A percentile compares a stretch with the other conserved stretches of the same genome.
These are phyloP conservation scores for Lolium multiflorum DNA, from an alignment of 176 grass and related monocot species.

Conservation along the genomic window DNA sequence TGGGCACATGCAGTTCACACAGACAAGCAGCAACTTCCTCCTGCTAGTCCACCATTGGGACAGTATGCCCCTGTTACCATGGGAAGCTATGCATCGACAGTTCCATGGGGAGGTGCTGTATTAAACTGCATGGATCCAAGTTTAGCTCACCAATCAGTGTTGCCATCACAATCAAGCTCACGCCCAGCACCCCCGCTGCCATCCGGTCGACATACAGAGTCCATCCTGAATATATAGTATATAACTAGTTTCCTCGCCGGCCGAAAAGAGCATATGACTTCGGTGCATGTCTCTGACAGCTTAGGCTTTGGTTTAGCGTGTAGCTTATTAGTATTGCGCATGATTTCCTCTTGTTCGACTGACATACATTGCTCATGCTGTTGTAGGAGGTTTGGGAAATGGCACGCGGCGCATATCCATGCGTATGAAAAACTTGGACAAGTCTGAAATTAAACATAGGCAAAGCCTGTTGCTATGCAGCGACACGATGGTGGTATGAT, in stretches of 20 bases:
- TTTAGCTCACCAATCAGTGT: neutral
- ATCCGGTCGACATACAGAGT: constrained; percentile 12
- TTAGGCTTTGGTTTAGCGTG: neutral
- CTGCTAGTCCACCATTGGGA: neutral
- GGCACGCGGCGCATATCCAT: neutral
- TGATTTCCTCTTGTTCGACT: neutral
- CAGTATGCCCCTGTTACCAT: neutral
- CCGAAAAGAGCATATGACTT: neutral
- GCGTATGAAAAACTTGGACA: too few relatives aligned
- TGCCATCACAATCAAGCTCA: neutral
- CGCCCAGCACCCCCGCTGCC: neutral
- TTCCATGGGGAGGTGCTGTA: neutral
- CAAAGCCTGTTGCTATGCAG: too few relatives aligned
- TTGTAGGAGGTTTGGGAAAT: neutral
- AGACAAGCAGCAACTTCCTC: constrained; percentile 39
- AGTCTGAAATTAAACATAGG: too few relatives aligned
- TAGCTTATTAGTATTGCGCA: too few relatives aligned
- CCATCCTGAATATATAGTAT: neutral
- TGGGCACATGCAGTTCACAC: too few relatives aligned
- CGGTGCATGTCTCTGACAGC: neutral
- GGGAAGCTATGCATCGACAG: neutral
- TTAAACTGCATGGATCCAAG: neutral
- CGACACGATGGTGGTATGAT: too few relatives aligned
- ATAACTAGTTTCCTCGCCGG: too few relatives aligned
- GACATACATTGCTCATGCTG: neutral